Evolutionary conservation across 441 rosid genomes (phyloP), one percentile per base, ranked within the genome.

Genomic region (Iberis amara): DNA sequence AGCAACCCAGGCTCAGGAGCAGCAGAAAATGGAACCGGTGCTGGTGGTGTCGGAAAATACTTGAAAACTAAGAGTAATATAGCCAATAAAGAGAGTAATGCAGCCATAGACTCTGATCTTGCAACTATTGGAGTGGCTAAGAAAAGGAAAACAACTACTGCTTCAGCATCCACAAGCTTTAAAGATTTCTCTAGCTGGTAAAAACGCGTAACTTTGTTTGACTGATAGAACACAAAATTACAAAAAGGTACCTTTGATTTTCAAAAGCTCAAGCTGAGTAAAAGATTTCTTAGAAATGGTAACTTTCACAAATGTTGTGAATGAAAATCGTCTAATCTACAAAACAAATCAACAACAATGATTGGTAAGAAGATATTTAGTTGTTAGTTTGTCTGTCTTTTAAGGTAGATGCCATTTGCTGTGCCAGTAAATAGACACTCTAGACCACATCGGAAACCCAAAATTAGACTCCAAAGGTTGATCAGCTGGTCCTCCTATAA

Each of bases 391-490:
- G 61, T 79, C 76, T 69, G 53, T 32, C n/a, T 10, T 63, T 14
- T 45, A 52, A 59, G 90, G 96, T 49, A 87, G 80, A 61, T 69
- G 76, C 96, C 98, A 91, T 66, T 77, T 87, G 57, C 78, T 78
- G 39, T 91, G 96, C 96, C 98, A 87, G 62, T 80, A 85, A 49
- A 91, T 77, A 3, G 96, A 85, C 11, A 83, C 89, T 57, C 96
- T 81, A 1, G 91, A 77, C 96, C 98, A 87, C 33, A 74, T 31
- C 2, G 95, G 96, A 68, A 85, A 87, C 11, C 96, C 94, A 7
- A 85, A 87, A 54, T 41, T 77, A 57, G 55, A 74, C 27, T 85
- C 89, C 1, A 91, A 70, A 6, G 96, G 90, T 68, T 72, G 77
- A 68, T 91, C 95, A 4, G 89, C 88, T 0, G 82, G 80, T 12